Evolutionary conservation across 257 asterid genomes (phyloP).

Genomic region (Solanum chilense): DNA sequence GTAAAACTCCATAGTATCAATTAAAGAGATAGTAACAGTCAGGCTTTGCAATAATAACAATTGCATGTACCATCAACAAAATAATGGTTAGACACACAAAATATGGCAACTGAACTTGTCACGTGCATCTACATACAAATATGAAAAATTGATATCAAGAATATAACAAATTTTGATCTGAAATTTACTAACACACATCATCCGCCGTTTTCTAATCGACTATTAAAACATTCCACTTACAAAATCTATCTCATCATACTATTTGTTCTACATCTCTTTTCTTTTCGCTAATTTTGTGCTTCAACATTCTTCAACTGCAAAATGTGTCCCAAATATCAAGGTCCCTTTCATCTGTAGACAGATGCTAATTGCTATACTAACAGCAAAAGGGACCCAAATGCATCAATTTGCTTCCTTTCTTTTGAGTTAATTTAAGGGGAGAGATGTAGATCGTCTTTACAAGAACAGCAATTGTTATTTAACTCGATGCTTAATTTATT

Average conservation of each 20-base stretch:
- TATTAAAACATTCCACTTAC: neutral
- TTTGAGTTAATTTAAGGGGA: neutral
- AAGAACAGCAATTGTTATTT: neutral
- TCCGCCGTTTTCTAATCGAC: neutral
- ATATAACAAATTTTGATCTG: neutral
- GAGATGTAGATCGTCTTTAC: neutral
- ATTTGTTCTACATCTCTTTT: neutral
- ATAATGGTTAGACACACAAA: neutral
- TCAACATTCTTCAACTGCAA: neutral
- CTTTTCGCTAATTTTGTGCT: neutral
- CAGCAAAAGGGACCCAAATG: neutral
- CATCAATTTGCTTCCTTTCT: neutral
- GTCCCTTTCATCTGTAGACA: neutral
- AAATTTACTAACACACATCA: neutral
- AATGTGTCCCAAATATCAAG: neutral
- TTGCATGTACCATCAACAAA: neutral
- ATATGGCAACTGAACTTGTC: neutral
- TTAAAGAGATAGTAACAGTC: neutral
- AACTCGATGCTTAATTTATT: neutral
- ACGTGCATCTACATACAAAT: neutral
- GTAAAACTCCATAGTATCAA: neutral
- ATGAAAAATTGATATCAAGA: neutral
- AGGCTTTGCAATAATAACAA: neutral
- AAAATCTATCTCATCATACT: neutral
- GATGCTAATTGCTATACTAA: neutral